Conservation (phyloP, 306 rosid species). For the Biancaea sappan region DNA sequence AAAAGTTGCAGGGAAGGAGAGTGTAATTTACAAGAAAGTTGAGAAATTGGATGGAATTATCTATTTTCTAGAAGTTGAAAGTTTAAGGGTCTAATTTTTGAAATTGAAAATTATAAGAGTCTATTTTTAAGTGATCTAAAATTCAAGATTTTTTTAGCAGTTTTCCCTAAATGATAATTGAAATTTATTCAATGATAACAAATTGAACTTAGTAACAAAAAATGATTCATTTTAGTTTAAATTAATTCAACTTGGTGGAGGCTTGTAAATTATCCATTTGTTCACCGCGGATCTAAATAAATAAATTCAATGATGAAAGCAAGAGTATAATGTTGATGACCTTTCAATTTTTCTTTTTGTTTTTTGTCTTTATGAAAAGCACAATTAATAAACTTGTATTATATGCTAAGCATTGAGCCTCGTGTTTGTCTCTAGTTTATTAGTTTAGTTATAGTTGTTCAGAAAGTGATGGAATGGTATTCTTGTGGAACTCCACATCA, state of each 20-base stretch:
- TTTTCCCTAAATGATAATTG: too few relatives aligned
- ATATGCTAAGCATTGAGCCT: slow-evolving; percentile 43
- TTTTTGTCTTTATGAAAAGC: neutral
- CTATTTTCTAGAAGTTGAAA: too few relatives aligned
- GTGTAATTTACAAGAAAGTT: too few relatives aligned
- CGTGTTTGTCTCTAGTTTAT: neutral
- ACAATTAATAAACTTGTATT: slow-evolving; percentile 26
- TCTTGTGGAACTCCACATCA: neutral
- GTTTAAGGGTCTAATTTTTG: too few relatives aligned
- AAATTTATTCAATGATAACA: neutral
- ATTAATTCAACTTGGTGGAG: neutral
- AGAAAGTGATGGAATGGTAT: neutral
- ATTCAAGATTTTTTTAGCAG: too few relatives aligned
- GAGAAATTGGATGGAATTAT: too few relatives aligned
- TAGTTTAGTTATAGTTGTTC: neutral
- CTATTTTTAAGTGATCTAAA: too few relatives aligned
- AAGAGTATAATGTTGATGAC: neutral
- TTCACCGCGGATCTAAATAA: neutral
- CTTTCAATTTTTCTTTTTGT: too few relatives aligned
- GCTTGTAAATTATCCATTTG: neutral
- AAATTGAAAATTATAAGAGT: too few relatives aligned
- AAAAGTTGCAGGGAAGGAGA: too few relatives aligned
- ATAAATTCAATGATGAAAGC: slow-evolving; percentile 31
- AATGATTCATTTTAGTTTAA: neutral
- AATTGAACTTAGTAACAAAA: neutral